Evolutionary conservation across 1,284 basidiomycete genomes (phyloP).

Genomic region (Cryptococcus sp.): DNA sequence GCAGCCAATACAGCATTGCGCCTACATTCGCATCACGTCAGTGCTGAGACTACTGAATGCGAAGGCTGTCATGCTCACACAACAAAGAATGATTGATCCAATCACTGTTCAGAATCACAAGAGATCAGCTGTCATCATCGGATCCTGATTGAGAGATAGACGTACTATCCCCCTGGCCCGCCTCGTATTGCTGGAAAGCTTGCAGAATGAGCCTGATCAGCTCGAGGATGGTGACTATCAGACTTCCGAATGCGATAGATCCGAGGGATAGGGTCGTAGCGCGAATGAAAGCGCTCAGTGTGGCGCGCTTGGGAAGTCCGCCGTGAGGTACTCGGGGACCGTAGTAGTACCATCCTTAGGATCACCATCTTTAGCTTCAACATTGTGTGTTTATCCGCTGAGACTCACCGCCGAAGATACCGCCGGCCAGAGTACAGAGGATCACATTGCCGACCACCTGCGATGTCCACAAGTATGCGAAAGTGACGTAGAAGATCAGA

Average conservation of each 20-base stretch:
- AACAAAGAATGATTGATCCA: conserved; percentile 71
- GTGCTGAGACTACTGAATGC: background rate
- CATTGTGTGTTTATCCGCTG: background rate
- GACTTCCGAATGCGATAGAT: conserved; percentile 83
- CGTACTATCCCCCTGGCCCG: conserved; percentile 71
- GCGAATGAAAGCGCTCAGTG: conserved; percentile 69
- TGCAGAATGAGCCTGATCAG: conserved; percentile 69
- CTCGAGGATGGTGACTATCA: conserved; percentile 86
- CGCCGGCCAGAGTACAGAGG: conserved; percentile 75
- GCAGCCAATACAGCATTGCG: conserved; percentile 75
- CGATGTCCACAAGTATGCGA: conserved; percentile 81
- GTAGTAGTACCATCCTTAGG: conserved; percentile 50
- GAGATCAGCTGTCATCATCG: conserved; percentile 2
- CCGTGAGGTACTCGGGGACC: conserved; percentile 43
- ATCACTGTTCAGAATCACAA: conserved; percentile 56
- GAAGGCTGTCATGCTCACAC: conserved; percentile 23
- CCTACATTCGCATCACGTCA: conserved; percentile 50
- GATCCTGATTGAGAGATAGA: conserved; percentile 14
- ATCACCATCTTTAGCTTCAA: background rate
- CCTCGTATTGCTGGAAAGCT: conserved; percentile 67
- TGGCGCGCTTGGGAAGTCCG: conserved; percentile 66
- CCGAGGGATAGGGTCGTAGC: conserved; percentile 84
- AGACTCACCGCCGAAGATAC: conserved; percentile 60
- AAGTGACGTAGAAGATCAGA: conserved; percentile 73
- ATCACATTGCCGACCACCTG: conserved; percentile 74